Conservation (phyloP, 1,284 basidiomycete species). For the Gomphus bonarii region DNA sequence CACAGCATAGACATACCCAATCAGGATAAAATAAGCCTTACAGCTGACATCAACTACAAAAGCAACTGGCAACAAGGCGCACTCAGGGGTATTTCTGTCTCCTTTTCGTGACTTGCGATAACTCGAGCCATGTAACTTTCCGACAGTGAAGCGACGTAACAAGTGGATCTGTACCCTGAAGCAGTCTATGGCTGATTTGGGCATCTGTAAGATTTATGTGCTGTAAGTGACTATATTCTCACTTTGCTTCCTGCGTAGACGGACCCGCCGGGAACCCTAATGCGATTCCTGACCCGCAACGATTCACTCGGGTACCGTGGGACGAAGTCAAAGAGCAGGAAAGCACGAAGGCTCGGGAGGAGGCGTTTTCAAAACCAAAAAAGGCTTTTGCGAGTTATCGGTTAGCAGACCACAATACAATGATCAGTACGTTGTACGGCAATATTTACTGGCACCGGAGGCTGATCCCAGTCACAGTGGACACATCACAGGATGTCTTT, state of each 20-base stretch:
- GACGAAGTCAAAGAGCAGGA: conserved; percentile 43
- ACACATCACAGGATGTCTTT: conserved; percentile 42
- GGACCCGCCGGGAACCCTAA: conserved; percentile 44
- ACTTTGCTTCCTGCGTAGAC: background rate
- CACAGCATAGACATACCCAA: conserved; percentile 59
- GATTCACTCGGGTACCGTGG: conserved; percentile 68
- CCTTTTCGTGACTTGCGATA: background rate
- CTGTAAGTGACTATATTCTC: background rate
- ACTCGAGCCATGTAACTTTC: background rate
- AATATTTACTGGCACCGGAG: background rate
- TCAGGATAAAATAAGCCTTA: conserved; percentile 71
- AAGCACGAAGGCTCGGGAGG: conserved; percentile 16
- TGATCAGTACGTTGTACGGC: conserved; percentile 30
- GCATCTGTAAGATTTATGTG: conserved; percentile 59
- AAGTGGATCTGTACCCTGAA: conserved; percentile 90
- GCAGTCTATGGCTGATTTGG: conserved; percentile 53
- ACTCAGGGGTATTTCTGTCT: conserved; percentile 44
- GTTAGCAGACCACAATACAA: conserved; percentile 40
- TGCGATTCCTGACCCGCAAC: conserved; percentile 38
- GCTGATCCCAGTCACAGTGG: conserved; percentile 24
- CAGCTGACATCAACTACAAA: conserved; percentile 85
- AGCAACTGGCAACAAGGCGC: conserved; percentile 80
- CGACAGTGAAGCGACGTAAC: conserved; percentile 66
- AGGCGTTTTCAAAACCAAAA: conserved; percentile 9
- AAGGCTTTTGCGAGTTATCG: background rate